Percentiles rank a stretch among this genome's conserved stretches.
Conservation (phyloP, 176 grass and related monocot genomes). For the Aegilops bicornis region DNA sequence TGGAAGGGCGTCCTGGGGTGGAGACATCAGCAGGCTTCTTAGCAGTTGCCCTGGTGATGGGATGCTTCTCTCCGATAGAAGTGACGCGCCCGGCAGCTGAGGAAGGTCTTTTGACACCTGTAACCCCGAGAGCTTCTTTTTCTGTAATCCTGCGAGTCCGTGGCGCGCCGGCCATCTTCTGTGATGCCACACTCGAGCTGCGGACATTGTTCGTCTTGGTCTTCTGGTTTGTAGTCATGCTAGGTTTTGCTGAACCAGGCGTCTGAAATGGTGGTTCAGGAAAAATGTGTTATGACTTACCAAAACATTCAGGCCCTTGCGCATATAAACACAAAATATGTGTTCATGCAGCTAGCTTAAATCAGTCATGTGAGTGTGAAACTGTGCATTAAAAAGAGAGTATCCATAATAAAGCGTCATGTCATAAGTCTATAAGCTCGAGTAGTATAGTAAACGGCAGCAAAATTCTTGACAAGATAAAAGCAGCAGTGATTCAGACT, state of each 20-base stretch:
- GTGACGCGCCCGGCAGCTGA: constrained; percentile 25
- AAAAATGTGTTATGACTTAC: neutral
- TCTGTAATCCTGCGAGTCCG: constrained; percentile 23
- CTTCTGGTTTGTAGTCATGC: constrained; percentile 43
- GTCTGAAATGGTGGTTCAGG: constrained; percentile 43
- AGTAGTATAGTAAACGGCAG: neutral
- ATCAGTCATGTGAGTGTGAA: neutral
- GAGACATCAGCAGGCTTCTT: constrained; percentile 39
- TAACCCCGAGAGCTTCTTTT: constrained; percentile 29
- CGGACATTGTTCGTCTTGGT: constrained; percentile 33
- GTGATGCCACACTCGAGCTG: constrained; percentile 35
- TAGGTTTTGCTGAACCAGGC: constrained; percentile 29
- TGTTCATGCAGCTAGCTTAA: neutral
- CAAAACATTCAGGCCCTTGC: constrained; percentile 9
- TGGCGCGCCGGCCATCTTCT: constrained; percentile 28
- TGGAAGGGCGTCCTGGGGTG: constrained; percentile 37
- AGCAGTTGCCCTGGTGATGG: constrained; percentile 15
- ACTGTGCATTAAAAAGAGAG: neutral
- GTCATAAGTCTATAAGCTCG: neutral
- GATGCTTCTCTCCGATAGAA: constrained; percentile 22
- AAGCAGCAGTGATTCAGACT: neutral
- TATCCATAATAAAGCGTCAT: neutral
- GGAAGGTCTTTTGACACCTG: constrained; percentile 36
- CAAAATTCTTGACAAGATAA: neutral
- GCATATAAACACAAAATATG: neutral